Evolutionary conservation across 2,329 filamentous ascomycete species (phyloP).

Genomic region (Fusarium ambrosium): DNA sequence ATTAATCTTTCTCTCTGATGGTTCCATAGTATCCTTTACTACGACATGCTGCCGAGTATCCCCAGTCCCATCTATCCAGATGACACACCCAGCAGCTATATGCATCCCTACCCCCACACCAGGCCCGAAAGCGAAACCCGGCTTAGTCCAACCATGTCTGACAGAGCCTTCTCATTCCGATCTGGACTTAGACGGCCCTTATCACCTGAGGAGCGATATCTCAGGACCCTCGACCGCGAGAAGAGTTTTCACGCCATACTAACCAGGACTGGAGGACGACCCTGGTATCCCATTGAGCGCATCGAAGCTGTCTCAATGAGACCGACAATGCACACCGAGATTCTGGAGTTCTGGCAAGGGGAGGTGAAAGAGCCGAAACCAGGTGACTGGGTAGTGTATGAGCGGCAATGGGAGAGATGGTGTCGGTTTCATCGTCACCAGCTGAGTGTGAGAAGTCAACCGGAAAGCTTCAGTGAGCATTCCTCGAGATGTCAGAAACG

Average conservation of each 20-base stretch:
- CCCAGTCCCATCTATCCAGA: slow-evolving; percentile 26
- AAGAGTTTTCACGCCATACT: slow-evolving; percentile 23
- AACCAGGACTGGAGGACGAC: slow-evolving; percentile 34
- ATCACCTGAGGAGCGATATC: slow-evolving; percentile 19
- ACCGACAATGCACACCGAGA: slow-evolving; percentile 9
- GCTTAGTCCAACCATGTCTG: slow-evolving; percentile 12
- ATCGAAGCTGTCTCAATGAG: slow-evolving; percentile 27
- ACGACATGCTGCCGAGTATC: slow-evolving; percentile 30
- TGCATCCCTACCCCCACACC: slow-evolving; percentile 27
- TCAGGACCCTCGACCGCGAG: slow-evolving; percentile 20
- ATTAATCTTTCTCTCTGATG: slow-evolving; percentile 13
- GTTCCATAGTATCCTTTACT: slow-evolving; percentile 31
- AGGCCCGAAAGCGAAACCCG: slow-evolving; percentile 17
- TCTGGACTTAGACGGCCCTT: not conserved
- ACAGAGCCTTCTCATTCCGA: not conserved
- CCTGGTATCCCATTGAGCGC: slow-evolving; percentile 35
- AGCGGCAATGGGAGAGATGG: slow-evolving; percentile 38
- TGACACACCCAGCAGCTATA: slow-evolving; percentile 23
- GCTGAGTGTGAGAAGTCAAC: slow-evolving; percentile 22
- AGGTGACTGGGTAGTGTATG: slow-evolving; percentile 34
- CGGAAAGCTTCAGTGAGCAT: slow-evolving; percentile 21
- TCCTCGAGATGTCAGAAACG: slow-evolving; percentile 13
- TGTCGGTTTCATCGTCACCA: slow-evolving; percentile 37
- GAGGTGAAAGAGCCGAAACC: slow-evolving; percentile 3
- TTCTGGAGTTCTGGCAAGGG: slow-evolving; percentile 37